These are phyloP conservation scores for Euphrasia arctica DNA, from an alignment of 305 asterid genomes.

Conservation along the genomic window DNA sequence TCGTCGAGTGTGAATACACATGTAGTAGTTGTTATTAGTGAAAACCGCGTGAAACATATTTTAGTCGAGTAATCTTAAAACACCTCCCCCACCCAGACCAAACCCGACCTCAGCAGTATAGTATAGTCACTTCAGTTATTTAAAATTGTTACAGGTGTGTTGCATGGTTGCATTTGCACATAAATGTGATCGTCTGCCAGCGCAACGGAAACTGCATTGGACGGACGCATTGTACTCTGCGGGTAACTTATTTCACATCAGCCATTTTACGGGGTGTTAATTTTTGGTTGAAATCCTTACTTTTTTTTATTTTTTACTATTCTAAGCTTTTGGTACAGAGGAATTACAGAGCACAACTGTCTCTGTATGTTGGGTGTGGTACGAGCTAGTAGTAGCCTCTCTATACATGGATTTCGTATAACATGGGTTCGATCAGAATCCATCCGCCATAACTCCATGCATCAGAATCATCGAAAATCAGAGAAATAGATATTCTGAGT, in stretches of 20 bases:
- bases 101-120: slow-evolving; percentile 1
- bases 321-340: no score
- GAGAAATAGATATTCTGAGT: no score
- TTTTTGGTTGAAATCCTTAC: background rate
- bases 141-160: slow-evolving; percentile 19
- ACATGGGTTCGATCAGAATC: no score
- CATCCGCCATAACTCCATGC: no score
- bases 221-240: background rate
- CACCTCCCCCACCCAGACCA: background rate
- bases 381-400: no score
- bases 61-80: background rate
- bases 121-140: slow-evolving; percentile 14
- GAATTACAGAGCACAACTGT: no score
- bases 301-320: no score
- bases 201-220: slow-evolving; percentile 1
- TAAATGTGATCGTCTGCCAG: slow-evolving; percentile 13
- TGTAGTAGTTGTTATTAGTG: slow-evolving; percentile 8
- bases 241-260: background rate
- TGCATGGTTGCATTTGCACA: slow-evolving; percentile 10
- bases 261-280: background rate
- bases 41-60: slow-evolving; percentile 23
- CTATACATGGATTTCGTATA: no score
- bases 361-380: no score
- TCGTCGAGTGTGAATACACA: background rate
- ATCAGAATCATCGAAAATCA: background rate